Evolutionary conservation across 2,329 filamentous ascomycete species (phyloP), one percentile per base, ranked within the genome.

Genomic region (Diaporthe humulicola): DNA sequence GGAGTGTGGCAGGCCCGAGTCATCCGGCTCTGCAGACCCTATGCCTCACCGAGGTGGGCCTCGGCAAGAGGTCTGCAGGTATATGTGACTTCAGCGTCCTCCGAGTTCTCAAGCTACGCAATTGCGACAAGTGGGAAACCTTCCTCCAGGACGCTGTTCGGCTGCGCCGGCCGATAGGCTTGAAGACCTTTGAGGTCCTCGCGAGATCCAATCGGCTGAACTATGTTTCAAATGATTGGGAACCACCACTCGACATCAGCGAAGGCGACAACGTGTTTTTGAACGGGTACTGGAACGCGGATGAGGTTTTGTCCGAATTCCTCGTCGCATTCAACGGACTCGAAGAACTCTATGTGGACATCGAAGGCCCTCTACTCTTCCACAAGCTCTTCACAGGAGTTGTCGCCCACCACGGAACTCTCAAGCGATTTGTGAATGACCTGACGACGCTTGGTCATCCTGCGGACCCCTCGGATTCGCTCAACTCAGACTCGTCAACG

Each of bases 391-490:
- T 12, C 42, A 4, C 28, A 4, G 60, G 40, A 33, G 9, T 33
- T 19, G 1, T 17, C 19, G 15, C 8, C 25, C 42, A 48, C 19
- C 17, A 19, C 2, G 28, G 28, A 15, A 50, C 42, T 15, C 28
- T 48, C 42, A 66, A 36, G 60, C 33, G 28, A n/a, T 50, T 50
- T n/a, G 40, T 33, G 19, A 17, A 33, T 7, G 28, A 48, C 40
- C 40, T 19, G 19, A n/a, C 10, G 28, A 42, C 9, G 1, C 6
- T 8, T n/a, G 19, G 2, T 19, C 3, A 10, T 19, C 3, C 17
- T 33, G 4, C 5, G 3, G 2, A 22, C 22, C 3, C 8, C 14
- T 4, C 12, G 1, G 7, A n/a, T 10, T 2, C 17, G 6, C 42
- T 22, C 38, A 38, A 12, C 38, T 6, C 38, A 10, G 9, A 8